Conservation (phyloP, 2,329 filamentous ascomycete species). For the Cylindrodendrum hubeiense region DNA sequence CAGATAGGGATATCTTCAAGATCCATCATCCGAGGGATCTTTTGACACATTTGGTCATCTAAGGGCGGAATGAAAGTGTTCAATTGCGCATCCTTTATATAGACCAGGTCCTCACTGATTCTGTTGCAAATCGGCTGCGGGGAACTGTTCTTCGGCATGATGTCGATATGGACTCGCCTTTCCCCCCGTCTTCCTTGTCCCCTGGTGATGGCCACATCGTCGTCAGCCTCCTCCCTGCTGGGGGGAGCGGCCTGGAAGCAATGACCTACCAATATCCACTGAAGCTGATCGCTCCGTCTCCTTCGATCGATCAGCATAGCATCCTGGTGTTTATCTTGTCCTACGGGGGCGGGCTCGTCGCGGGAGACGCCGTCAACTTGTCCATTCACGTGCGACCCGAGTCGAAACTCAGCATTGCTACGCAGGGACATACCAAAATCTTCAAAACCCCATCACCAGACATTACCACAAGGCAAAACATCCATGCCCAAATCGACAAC, state of each 20-base stretch:
- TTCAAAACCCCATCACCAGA: conserved; percentile 79
- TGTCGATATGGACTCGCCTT: conserved; percentile 73
- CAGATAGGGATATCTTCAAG: conserved; percentile 32
- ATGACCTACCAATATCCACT: conserved; percentile 94
- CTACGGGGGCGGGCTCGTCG: conserved; percentile 93
- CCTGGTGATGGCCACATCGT: conserved; percentile 85
- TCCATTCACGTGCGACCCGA: conserved; percentile 72
- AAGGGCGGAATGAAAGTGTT: neutral
- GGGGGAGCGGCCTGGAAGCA: conserved; percentile 76
- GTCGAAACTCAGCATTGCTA: conserved; percentile 76
- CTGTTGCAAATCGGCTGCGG: neutral
- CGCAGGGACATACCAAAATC: conserved; percentile 91
- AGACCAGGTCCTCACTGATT: neutral
- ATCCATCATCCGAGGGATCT: conserved; percentile 12
- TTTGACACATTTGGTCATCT: neutral
- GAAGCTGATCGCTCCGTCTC: conserved; percentile 88
- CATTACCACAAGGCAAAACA: conserved; percentile 68
- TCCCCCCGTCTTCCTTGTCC: conserved; percentile 77
- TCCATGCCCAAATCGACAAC: conserved; percentile 64
- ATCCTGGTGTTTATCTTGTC: conserved; percentile 90
- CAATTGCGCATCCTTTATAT: neutral
- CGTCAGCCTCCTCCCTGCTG: conserved; percentile 77
- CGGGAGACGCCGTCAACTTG: conserved; percentile 85
- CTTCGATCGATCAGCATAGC: conserved; percentile 72
- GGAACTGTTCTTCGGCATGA: conserved; percentile 33